Evolutionary conservation across 169 alveolate species (phyloP).

Genomic region (Plasmodium sp.): DNA sequence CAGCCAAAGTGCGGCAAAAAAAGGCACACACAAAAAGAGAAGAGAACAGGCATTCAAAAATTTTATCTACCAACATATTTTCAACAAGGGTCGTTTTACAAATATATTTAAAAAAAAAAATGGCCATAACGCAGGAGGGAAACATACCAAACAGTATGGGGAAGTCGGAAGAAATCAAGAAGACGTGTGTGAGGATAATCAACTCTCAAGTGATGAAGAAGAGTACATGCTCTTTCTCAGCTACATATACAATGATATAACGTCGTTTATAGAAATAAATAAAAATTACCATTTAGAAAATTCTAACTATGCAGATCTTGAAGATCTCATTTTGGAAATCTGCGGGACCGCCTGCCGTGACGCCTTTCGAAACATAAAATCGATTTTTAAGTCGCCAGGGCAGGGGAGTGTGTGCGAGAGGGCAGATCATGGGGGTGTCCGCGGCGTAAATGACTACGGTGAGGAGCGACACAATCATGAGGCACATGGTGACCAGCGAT

Average conservation of each 20-base stretch:
- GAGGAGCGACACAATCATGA: not conserved
- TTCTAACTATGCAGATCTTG: slow-evolving; percentile 22
- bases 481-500: not conserved
- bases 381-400: not conserved
- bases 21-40: not conserved
- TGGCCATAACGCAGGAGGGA: not conserved
- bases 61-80: slow-evolving; percentile 39
- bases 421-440: not conserved
- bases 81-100: slow-evolving; percentile 12
- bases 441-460: not conserved
- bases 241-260: slow-evolving; percentile 53
- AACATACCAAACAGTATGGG: not conserved
- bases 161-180: not conserved
- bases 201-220: slow-evolving; percentile 18
- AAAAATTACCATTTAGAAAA: slow-evolving; percentile 21
- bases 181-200: not conserved
- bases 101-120: slow-evolving; percentile 32
- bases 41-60: slow-evolving; percentile 29
- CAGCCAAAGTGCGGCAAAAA: not conserved
- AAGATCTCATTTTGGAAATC: slow-evolving; percentile 33
- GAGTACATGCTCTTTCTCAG: slow-evolving; percentile 58
- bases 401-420: not conserved
- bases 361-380: slow-evolving; percentile 23
- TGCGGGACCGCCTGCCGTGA: slow-evolving; percentile 31
- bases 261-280: slow-evolving; percentile 44